Base-by-base conservation (phyloP, 108 stramenopile genomes). In the Nitzschia putrida region DNA sequence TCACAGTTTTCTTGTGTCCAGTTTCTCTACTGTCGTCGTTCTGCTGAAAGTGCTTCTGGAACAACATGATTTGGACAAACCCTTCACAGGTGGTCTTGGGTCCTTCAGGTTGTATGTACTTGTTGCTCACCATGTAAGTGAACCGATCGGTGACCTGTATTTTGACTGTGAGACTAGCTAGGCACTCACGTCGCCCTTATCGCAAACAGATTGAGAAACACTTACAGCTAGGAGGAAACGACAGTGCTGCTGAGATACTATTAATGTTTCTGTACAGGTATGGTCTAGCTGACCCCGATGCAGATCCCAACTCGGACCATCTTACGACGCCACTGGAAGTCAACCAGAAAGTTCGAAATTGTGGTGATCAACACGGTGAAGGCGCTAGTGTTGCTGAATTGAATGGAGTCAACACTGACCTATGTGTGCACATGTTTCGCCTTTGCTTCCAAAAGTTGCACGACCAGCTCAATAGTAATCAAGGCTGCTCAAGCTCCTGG, bases 81-180 rank as follows among this genome's bases (percentile, higher is more conserved):
- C 97, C 11, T 97, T 94, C 68, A 90, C 88, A 25, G 97, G 97
- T 25, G 95, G 97, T 44, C 71, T 97, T 5, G 97, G 97, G 8
- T 89, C 87, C 10, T 97, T 85, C 80, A 86, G 85, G 53, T 86
- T 96, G 14, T 95, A 95, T 71, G 94, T 94, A 25, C 68, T 97
- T 49, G 85, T 94, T 12, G 91, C 88, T 16, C 61, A 80, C 70
- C 89, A 90, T 64, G 86, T 92, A 65, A 84, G 88, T 86, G 38
- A 21, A 41, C 37, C 21, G 9, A 13, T n/a, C 16, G 7, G 11
- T 7, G 25, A 54, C 0, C 1, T 53, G 47, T 8, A n/a, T 21
- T 39, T 13, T 13, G 40, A 22, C 12, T 26, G 14, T 53, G 10
- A 64, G n/a, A 13, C 38, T 34, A 21, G 41, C n/a, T 45, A 61